Evolutionary conservation across 192 early-diverging fungal genomes (phyloP).

Genomic region (Rhizophagus prolifer): DNA sequence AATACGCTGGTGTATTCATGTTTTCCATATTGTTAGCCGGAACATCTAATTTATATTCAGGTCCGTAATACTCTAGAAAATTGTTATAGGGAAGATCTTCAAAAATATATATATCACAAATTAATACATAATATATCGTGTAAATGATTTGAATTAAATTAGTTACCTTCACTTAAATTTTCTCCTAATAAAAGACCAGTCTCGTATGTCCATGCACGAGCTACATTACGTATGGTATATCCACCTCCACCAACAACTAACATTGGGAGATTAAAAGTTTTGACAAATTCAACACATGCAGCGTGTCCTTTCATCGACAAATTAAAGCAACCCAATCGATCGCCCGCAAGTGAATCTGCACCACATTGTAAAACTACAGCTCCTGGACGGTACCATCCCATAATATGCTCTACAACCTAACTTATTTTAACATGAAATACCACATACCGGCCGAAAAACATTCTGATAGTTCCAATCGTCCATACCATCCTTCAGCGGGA

Average conservation of each 20-base stretch:
- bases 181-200: constrained; percentile 82
- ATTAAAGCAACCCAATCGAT: constrained; percentile 95
- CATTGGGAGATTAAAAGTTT: constrained; percentile 87
- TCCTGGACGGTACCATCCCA: constrained; percentile 89
- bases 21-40: constrained; percentile 87
- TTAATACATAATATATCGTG: background rate
- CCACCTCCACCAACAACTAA: constrained; percentile 95
- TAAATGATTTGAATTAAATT: background rate
- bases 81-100: constrained; percentile 80
- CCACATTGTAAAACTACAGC: constrained; percentile 96
- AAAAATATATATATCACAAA: background rate
- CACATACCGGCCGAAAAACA: constrained; percentile 59
- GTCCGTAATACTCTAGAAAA: constrained; percentile 90
- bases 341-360: constrained; percentile 93
- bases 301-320: constrained; percentile 93
- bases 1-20: constrained; percentile 81
- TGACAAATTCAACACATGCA: constrained; percentile 88
- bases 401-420: constrained; percentile 89
- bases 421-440: background rate
- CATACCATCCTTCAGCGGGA: constrained; percentile 92
- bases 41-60: constrained; percentile 86
- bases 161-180: constrained; percentile 62
- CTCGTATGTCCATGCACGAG: constrained; percentile 93
- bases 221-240: constrained; percentile 97
- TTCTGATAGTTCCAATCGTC: constrained; percentile 87